Conservation (phyloP, 1,284 basidiomycete species). For the Neotropicomus parvogracilis region DNA sequence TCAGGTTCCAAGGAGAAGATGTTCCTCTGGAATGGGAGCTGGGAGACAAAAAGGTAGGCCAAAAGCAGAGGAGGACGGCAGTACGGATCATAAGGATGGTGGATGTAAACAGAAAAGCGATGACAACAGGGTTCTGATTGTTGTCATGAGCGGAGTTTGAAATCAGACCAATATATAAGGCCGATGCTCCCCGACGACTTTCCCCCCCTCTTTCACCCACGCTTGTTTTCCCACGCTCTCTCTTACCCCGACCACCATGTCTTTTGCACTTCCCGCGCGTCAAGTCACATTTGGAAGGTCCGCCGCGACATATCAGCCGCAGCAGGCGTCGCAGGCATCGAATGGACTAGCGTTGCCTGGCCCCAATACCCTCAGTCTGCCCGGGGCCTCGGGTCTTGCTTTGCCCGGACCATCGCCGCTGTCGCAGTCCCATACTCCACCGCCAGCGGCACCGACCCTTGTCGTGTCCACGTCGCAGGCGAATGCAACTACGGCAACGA, state of each 20-base stretch:
- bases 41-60: background rate
- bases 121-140: conserved; percentile 8
- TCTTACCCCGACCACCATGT: conserved; percentile 40
- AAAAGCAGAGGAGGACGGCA: background rate
- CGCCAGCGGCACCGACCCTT: conserved; percentile 25
- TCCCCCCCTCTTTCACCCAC: conserved; percentile 26
- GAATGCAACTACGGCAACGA: conserved; percentile 24
- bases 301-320: conserved; percentile 44
- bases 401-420: conserved; percentile 40
- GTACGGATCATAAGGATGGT: conserved; percentile 25
- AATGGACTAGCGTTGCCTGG: conserved; percentile 49
- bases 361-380: conserved; percentile 48
- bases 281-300: conserved; percentile 72
- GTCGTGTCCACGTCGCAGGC: conserved; percentile 30
- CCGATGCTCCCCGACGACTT: conserved; percentile 7
- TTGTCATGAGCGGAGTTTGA: conserved; percentile 33
- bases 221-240: conserved; percentile 30
- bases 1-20: background rate
- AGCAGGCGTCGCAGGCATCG: conserved; percentile 37
- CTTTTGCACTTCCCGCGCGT: conserved; percentile 70
- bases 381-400: conserved; percentile 40
- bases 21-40: background rate
- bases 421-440: conserved; percentile 38
- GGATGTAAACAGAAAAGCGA: conserved; percentile 25
- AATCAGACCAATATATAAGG: conserved; percentile 30